These are phyloP conservation scores for Vigna angularis DNA, from an alignment of 306 rosid genomes.

Conservation along the genomic window DNA sequence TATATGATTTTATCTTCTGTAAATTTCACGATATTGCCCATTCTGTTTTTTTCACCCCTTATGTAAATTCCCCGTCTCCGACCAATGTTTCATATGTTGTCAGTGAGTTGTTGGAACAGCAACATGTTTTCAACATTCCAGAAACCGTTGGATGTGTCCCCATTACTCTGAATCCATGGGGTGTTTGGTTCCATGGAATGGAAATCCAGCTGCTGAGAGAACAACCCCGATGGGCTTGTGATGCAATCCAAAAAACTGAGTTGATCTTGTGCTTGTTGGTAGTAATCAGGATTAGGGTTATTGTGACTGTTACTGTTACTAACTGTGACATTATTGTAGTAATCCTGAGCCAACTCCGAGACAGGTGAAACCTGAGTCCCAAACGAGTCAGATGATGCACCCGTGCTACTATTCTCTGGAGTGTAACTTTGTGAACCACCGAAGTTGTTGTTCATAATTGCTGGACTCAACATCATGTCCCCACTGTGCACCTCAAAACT, in stretches of 20 bases:
- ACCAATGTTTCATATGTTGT: conserved; percentile 37
- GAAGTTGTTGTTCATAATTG: conserved; percentile 46
- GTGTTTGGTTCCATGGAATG: conserved; percentile 61
- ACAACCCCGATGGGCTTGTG: conserved; percentile 54
- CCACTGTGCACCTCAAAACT: conserved; percentile 44
- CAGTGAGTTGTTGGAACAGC: conserved; percentile 66
- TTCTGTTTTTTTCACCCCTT: neutral
- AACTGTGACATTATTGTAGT: conserved; percentile 45
- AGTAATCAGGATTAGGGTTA: conserved; percentile 52
- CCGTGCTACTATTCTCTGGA: conserved; percentile 82
- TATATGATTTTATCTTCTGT: conserved; percentile 22
- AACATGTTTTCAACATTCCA: conserved; percentile 80
- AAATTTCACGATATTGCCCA: neutral
- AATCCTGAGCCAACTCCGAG: conserved; percentile 70
- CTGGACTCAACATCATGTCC: conserved; percentile 45
- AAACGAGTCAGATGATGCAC: conserved; percentile 79
- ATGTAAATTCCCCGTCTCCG: no score
- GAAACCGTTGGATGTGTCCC: conserved; percentile 65
- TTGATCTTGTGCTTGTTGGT: conserved; percentile 52
- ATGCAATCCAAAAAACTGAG: conserved; percentile 46
- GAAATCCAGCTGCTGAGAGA: conserved; percentile 58
- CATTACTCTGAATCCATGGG: conserved; percentile 58
- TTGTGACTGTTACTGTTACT: conserved; percentile 37
- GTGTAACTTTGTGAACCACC: conserved; percentile 57
- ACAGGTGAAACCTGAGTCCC: conserved; percentile 74